Evolutionary conservation across 2,329 filamentous ascomycete species (phyloP).

Genomic region (Claviceps sorghi): DNA sequence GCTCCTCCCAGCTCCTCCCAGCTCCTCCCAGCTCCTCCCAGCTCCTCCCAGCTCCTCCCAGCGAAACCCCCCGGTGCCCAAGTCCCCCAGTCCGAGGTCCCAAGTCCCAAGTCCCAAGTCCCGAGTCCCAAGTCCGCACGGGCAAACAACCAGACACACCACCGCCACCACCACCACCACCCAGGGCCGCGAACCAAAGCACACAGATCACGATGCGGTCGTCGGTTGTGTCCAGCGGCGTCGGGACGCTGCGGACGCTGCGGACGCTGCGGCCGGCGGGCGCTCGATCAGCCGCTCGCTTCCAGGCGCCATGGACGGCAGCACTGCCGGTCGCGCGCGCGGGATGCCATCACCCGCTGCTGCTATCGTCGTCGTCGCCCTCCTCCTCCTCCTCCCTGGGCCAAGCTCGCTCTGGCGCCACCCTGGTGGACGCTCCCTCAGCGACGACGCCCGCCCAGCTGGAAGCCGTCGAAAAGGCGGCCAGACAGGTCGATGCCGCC

Average conservation of each 20-base stretch:
- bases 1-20: no score
- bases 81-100: no score
- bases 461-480: conserved; percentile 1
- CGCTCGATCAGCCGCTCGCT: not conserved
- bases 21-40: no score
- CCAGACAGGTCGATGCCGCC: conserved; percentile 10
- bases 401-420: conserved; percentile 6
- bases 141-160: no score
- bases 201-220: conserved; percentile 4
- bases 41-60: no score
- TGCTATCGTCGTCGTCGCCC: not conserved
- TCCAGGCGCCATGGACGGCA: conserved; percentile 5
- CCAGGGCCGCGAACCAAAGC: not conserved
- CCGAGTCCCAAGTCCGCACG: no score
- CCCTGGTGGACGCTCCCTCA: conserved; percentile 7
- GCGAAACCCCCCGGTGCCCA: no score
- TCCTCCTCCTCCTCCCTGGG: no score
- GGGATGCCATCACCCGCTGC: not conserved
- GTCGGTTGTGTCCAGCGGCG: conserved; percentile 2
- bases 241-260: conserved; percentile 3
- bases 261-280: conserved; percentile 3
- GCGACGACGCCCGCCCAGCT: conserved; percentile 2
- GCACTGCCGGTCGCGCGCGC: not conserved
- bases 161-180: not conserved
- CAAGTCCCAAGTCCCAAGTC: no score